Evolutionary conservation across 2,329 filamentous ascomycete genomes (phyloP).

Genomic region (Nannizziopsis barbatae): DNA sequence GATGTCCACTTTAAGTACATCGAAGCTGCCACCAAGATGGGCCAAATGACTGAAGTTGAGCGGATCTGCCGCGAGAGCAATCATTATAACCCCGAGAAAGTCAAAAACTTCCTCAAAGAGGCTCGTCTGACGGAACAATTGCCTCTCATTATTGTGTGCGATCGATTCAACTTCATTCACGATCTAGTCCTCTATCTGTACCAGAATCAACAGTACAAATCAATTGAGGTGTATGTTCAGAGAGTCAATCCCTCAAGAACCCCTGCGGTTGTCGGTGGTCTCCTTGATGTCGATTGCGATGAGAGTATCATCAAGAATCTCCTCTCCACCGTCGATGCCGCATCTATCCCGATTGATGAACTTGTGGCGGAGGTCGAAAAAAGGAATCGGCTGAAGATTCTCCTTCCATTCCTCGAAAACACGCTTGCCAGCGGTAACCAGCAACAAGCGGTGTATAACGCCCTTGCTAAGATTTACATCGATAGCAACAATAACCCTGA

Average conservation of each 20-base stretch:
- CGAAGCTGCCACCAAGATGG: constrained; percentile 87
- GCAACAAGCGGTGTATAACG: constrained; percentile 94
- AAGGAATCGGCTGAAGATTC: constrained; percentile 86
- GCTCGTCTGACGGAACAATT: constrained; percentile 84
- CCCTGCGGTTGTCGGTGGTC: constrained; percentile 81
- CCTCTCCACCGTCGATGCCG: constrained; percentile 69
- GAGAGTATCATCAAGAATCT: constrained; percentile 92
- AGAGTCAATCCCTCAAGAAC: constrained; percentile 86
- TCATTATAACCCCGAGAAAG: constrained; percentile 81
- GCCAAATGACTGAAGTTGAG: constrained; percentile 90
- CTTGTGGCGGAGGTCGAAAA: constrained; percentile 91
- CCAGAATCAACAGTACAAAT: constrained; percentile 98
- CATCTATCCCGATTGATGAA: constrained; percentile 83
- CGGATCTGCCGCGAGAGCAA: constrained; percentile 92
- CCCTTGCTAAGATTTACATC: constrained; percentile 97
- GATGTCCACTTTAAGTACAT: constrained; percentile 99
- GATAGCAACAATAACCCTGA: constrained; percentile 97
- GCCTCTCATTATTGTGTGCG: constrained; percentile 94
- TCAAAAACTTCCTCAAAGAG: constrained; percentile 99
- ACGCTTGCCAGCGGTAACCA: constrained; percentile 83
- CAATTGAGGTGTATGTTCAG: constrained; percentile 96
- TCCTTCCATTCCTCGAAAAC: constrained; percentile 90
- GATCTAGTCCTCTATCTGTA: constrained; percentile 94
- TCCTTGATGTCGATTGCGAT: constrained; percentile 94
- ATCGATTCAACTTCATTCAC: constrained; percentile 98